These are phyloP conservation scores for Capronia coronata DNA, from an alignment of 2,329 filamentous ascomycete species.

Conservation along the genomic window DNA sequence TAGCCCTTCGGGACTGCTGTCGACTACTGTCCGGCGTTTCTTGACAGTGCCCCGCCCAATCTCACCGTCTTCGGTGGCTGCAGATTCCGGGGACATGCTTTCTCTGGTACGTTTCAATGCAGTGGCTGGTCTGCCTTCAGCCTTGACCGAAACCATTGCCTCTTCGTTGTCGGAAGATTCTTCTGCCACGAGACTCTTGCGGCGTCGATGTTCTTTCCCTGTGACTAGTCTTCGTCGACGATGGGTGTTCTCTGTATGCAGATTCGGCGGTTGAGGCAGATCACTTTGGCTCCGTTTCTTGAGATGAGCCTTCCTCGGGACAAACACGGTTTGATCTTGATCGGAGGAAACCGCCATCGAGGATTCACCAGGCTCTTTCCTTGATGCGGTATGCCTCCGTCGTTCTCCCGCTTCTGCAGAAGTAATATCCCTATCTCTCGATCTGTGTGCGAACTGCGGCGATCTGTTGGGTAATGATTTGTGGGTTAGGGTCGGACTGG, in stretches of 20 bases:
- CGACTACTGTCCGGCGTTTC: slow-evolving; percentile 40
- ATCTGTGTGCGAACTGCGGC: slow-evolving; percentile 14
- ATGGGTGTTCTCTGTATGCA: slow-evolving; percentile 22
- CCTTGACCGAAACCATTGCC: slow-evolving; percentile 12
- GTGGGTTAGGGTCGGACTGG: slow-evolving; percentile 26
- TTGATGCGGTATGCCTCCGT: slow-evolving; percentile 12
- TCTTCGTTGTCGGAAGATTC: slow-evolving; percentile 28
- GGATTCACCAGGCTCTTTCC: slow-evolving; percentile 15
- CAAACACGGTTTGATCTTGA: slow-evolving; percentile 23
- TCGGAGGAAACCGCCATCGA: slow-evolving; percentile 28
- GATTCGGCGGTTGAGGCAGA: slow-evolving; percentile 17
- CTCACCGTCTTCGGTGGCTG: slow-evolving; percentile 8
- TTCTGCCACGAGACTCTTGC: slow-evolving; percentile 29
- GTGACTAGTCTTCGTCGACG: slow-evolving; percentile 28
- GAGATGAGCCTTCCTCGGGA: slow-evolving; percentile 17
- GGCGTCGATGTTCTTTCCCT: slow-evolving; percentile 28
- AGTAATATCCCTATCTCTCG: slow-evolving; percentile 12
- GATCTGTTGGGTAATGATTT: slow-evolving; percentile 21
- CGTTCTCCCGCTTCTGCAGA: slow-evolving; percentile 9
- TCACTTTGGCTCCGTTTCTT: slow-evolving; percentile 29
- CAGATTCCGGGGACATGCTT: slow-evolving; percentile 37
- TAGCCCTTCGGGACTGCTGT: slow-evolving; percentile 35
- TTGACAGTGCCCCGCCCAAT: slow-evolving; percentile 32
- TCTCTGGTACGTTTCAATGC: slow-evolving; percentile 38
- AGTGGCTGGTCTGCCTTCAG: slow-evolving; percentile 11